Conservation (phyloP, 129 eudicot species). For the Centella asiatica region DNA sequence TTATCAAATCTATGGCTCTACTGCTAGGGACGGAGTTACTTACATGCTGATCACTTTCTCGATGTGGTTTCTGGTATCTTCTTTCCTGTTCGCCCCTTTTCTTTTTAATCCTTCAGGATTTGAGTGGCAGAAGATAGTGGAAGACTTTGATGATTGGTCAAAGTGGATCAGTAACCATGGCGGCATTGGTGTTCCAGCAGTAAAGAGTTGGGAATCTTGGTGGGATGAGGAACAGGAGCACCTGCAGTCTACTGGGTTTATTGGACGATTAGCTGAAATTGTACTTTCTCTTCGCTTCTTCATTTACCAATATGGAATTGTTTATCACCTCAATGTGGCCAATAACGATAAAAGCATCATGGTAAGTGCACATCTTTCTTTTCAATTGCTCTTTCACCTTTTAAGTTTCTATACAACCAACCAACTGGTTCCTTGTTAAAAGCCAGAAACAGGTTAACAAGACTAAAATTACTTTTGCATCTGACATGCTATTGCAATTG, state of each 20-base stretch:
- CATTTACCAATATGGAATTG: constrained; percentile 68
- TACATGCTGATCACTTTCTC: constrained; percentile 51
- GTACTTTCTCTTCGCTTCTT: constrained; percentile 18
- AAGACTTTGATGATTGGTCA: constrained; percentile 92
- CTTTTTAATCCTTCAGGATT: constrained; percentile 94
- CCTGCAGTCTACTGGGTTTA: constrained; percentile 41
- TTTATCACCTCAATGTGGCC: constrained; percentile 16
- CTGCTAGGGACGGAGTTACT: constrained; percentile 24
- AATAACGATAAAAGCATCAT: constrained; percentile 50
- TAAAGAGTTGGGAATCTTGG: constrained; percentile 96
- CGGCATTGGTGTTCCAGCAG: constrained; percentile 24
- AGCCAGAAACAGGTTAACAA: too few relatives aligned
- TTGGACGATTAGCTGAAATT: constrained; percentile 20
- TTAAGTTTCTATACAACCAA: background rate
- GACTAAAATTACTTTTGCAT: too few relatives aligned
- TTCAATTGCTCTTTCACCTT: too few relatives aligned
- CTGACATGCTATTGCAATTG: constrained; percentile 18
- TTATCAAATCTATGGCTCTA: constrained; percentile 57
- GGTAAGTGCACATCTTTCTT: constrained; percentile 29
- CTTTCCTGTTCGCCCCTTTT: constrained; percentile 94
- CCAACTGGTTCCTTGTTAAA: too few relatives aligned
- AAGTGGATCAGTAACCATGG: constrained; percentile 65
- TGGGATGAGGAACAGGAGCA: constrained; percentile 99
- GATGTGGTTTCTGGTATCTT: constrained; percentile 85
- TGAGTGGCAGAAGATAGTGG: constrained; percentile 97